Evolutionary conservation across 176 grass and related monocot species (phyloP).

Genomic region (Oryza brachyantha): DNA sequence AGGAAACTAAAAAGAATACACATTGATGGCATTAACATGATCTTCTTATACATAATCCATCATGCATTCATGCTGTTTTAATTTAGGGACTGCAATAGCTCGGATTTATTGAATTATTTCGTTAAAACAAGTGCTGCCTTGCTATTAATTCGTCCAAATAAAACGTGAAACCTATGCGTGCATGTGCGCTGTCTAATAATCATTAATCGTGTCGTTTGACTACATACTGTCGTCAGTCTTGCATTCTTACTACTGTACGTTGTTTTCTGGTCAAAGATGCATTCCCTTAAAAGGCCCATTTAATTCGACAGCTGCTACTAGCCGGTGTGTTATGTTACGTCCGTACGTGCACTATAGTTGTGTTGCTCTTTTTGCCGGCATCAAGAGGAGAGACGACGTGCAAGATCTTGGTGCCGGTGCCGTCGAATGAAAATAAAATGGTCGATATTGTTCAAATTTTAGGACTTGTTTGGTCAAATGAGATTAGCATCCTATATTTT

Average conservation of each 20-base stretch:
- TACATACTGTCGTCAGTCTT: neutral
- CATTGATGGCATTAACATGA: neutral
- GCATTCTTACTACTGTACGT: neutral
- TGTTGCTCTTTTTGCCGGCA: too few relatives aligned
- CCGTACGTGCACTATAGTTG: neutral
- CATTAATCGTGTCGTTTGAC: neutral
- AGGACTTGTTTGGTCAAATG: too few relatives aligned
- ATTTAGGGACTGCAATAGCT: neutral
- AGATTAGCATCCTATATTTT: too few relatives aligned
- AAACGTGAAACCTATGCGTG: neutral
- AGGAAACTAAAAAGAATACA: neutral
- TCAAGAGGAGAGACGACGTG: too few relatives aligned
- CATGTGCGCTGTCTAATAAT: neutral
- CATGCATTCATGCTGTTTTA: neutral
- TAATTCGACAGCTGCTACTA: neutral
- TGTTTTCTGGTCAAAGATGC: neutral
- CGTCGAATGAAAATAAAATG: too few relatives aligned
- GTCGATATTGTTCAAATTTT: too few relatives aligned
- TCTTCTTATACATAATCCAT: neutral
- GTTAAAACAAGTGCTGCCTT: neutral
- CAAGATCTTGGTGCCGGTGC: too few relatives aligned
- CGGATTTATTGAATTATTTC: neutral
- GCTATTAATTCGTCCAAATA: neutral
- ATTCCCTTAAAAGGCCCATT: neutral
- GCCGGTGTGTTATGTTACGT: neutral